A percentile compares a stretch with the other conserved stretches of the same genome.
phyloP scores from a whole-genome alignment of 2,329 filamentous ascomycete genomes.

The Fusarium euwallaceae region DNA sequence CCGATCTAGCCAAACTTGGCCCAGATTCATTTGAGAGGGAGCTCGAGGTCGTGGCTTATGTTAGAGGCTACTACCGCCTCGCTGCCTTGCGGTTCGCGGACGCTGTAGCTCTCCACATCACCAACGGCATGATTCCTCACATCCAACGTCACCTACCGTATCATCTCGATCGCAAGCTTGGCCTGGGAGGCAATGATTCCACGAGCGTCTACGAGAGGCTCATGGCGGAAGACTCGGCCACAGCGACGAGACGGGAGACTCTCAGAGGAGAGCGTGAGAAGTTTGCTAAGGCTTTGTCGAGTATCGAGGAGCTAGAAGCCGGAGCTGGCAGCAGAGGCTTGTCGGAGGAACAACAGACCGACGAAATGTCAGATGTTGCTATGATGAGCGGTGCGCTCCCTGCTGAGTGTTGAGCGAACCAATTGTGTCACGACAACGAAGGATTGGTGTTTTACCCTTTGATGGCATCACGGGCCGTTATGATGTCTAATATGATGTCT shows the following conservation, averaged over 20 bases:
- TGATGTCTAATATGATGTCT: constrained; percentile 5
- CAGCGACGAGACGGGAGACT: constrained; percentile 56
- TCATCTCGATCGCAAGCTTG: constrained; percentile 61
- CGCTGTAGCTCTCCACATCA: constrained; percentile 60
- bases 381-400: constrained; percentile 43
- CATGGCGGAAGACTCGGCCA: constrained; percentile 63
- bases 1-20: constrained; percentile 62
- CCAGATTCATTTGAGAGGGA: constrained; percentile 71
- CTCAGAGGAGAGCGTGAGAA: constrained; percentile 61
- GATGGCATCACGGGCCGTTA: background rate
- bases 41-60: constrained; percentile 71
- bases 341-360: constrained; percentile 33
- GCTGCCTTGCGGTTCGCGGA: constrained; percentile 76
- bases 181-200: constrained; percentile 51
- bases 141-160: constrained; percentile 56
- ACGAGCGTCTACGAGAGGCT: constrained; percentile 54
- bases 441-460: background rate
- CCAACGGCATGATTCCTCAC: constrained; percentile 62
- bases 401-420: constrained; percentile 29
- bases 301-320: constrained; percentile 59
- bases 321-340: constrained; percentile 44
- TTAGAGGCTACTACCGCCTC: constrained; percentile 78
- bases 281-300: constrained; percentile 60
- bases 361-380: constrained; percentile 22
- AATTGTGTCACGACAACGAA: background rate